Percentiles rank a stretch among this genome's conserved stretches.
These are phyloP conservation scores for Adiantum capillusveneris DNA, from an alignment of 75 land plant species.

Conservation along the genomic window DNA sequence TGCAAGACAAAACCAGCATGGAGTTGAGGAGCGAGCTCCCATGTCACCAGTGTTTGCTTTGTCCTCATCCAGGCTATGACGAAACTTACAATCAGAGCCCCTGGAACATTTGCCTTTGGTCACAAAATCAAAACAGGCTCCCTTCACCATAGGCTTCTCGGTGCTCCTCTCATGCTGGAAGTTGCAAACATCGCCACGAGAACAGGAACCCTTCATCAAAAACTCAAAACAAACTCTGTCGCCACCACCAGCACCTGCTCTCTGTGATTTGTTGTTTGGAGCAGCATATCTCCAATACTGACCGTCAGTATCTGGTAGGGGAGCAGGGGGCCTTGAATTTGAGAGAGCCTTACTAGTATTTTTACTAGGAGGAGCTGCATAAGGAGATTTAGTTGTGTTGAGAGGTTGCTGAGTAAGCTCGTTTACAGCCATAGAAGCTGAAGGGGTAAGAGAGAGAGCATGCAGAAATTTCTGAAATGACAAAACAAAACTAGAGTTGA, in stretches of 20 bases:
- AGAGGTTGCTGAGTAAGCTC: conserved; percentile 57
- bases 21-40: conserved; percentile 9
- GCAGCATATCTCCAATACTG: conserved; percentile 97
- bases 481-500: background rate
- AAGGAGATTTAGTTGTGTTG: conserved; percentile 80
- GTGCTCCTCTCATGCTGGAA: conserved; percentile 67
- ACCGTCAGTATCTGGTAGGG: conserved; percentile 38
- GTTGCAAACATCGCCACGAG: conserved; percentile 72
- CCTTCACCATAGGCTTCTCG: conserved; percentile 49
- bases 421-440: conserved; percentile 52
- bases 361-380: conserved; percentile 14
- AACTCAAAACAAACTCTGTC: conserved; percentile 75
- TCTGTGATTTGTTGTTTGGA: conserved; percentile 50
- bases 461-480: conserved; percentile 90
- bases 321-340: background rate
- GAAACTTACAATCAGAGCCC: conserved; percentile 82
- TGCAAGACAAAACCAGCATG: conserved; percentile 96
- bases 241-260: conserved; percentile 37
- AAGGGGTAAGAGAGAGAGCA: conserved; percentile 94
- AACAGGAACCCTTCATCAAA: conserved; percentile 70
- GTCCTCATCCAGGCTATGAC: conserved; percentile 49
- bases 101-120: conserved; percentile 87
- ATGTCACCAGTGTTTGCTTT: conserved; percentile 5
- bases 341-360: conserved; percentile 23
- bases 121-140: conserved; percentile 85